Evolutionary conservation across 73 alveolate species (phyloP), one percentile per base, ranked within the genome.

Genomic region (Paramecium pentaurelia): DNA sequence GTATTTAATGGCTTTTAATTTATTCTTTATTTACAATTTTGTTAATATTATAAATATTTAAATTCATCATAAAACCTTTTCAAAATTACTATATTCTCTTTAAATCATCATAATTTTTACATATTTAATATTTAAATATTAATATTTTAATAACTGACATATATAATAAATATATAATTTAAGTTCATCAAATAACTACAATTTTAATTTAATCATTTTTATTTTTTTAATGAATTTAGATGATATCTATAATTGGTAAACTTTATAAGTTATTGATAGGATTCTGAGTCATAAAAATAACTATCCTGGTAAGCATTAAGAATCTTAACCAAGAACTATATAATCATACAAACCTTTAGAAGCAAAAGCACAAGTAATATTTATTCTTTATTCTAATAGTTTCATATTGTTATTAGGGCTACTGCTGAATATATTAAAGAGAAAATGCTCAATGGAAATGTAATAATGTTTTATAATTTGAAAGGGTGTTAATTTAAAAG

Each of bases 341-440:
- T 49, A 64, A 25, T 77, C 90, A 64, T 89, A 89, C 51, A 89
- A 89, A 34, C 94, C 94, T 18, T 73, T 89, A 45, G 94, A 89
- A 73, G 86, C 94, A 16, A 89, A 89, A 28, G 94, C 94, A 22
- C 32, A 89, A 89, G 93, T 87, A 87, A 59, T 87, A 25, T 36
- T 34, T 11, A 28, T 28, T 6, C 14, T 86, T n/a, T 40, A 40
- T 40, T 18, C 40, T 64, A 40, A 27, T 58, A 87, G 93, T 89
- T 89, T 75, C 94, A 89, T 51, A 89, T 89, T 64, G 88, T 89
- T 22, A 18, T 89, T 44, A 89, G 77, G 47, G 90, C 94, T 28
- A 89, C 94, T 44, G 94, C 92, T 45, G 94, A 89, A 89, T 89
- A 89, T 71, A 89, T 89, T 18, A 89, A 83, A 71, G 94, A 89